A percentile compares a stretch with the other conserved stretches of the same genome.
phyloP scores from a whole-genome alignment of 768 basidiomycete species.

The Rhodosporidiobolus sp. region DNA sequence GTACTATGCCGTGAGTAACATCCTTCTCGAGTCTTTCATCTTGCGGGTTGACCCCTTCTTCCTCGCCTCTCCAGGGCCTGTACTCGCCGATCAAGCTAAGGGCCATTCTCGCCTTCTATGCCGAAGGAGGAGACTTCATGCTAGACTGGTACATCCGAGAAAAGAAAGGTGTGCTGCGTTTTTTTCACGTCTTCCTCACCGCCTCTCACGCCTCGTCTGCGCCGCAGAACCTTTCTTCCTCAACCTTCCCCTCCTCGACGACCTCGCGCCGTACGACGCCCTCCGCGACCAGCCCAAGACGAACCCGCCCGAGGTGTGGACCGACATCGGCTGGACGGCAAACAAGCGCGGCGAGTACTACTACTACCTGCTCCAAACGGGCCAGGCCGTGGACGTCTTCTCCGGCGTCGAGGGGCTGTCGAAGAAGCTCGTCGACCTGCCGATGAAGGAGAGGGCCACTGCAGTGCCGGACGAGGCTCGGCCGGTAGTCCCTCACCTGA shows the following conservation, averaged over 20 bases:
- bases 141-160: conserved; percentile 1
- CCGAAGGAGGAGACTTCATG: conserved; percentile 10
- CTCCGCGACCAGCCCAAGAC: not conserved
- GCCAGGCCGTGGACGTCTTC: conserved; percentile 2
- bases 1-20: not conserved
- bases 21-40: not conserved
- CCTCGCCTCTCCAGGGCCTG: not conserved
- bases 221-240: conserved; percentile 10
- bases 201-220: no score
- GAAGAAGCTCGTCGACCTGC: not conserved
- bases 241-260: not conserved
- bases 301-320: not conserved
- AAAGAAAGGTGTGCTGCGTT: not conserved
- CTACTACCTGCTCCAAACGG: conserved; percentile 13
- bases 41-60: no score
- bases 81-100: not conserved
- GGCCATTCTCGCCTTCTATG: not conserved
- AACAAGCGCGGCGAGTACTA: not conserved
- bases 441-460: not conserved
- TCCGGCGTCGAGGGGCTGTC: not conserved
- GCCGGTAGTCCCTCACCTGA: not conserved
- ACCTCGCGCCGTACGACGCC: not conserved
- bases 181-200: not conserved
- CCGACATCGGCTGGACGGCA: not conserved
- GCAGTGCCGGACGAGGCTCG: not conserved